phyloP scores from a whole-genome alignment of 2,329 filamentous ascomycete genomes.

The Aspergillus sp. region DNA sequence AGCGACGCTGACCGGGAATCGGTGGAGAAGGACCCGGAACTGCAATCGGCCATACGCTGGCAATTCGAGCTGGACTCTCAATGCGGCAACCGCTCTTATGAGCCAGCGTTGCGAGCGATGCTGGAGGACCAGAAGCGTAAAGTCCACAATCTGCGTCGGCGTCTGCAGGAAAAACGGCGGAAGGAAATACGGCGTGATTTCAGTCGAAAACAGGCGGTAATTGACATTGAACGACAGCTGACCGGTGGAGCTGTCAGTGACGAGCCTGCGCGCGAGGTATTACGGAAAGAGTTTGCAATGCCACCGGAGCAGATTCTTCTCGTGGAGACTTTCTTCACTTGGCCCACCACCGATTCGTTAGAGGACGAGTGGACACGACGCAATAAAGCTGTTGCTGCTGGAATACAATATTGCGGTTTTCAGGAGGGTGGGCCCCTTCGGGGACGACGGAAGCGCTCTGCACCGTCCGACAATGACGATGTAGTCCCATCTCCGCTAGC shows the following conservation, averaged over 20 bases:
- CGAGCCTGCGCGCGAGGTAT: slow-evolving; percentile 6
- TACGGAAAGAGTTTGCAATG: slow-evolving; percentile 17
- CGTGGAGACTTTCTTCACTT: slow-evolving; percentile 23
- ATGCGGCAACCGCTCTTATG: slow-evolving; percentile 1
- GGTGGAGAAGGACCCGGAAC: slow-evolving; percentile 18
- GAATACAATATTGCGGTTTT: slow-evolving; percentile 20
- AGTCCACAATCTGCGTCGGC: slow-evolving; percentile 13
- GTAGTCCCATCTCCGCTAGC: neutral
- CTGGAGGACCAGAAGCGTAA: slow-evolving; percentile 11
- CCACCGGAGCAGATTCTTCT: slow-evolving; percentile 20
- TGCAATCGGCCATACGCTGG: slow-evolving; percentile 13
- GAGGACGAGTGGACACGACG: slow-evolving; percentile 20
- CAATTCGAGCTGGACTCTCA: slow-evolving; percentile 9
- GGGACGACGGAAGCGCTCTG: neutral
- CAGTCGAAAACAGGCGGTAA: slow-evolving; percentile 16
- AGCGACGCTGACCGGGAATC: slow-evolving; percentile 13
- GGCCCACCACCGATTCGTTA: slow-evolving; percentile 20
- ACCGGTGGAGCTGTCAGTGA: slow-evolving; percentile 8
- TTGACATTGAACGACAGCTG: slow-evolving; percentile 17
- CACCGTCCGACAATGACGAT: neutral
- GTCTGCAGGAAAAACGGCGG: slow-evolving; percentile 11
- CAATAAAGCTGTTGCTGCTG: slow-evolving; percentile 19
- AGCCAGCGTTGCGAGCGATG: slow-evolving; percentile 7
- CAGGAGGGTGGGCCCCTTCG: slow-evolving; percentile 9
- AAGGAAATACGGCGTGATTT: slow-evolving; percentile 13